Evolutionary conservation across 495 filamentous ascomycete genomes (phyloP).

Genomic region (Hamigera avellanea): DNA sequence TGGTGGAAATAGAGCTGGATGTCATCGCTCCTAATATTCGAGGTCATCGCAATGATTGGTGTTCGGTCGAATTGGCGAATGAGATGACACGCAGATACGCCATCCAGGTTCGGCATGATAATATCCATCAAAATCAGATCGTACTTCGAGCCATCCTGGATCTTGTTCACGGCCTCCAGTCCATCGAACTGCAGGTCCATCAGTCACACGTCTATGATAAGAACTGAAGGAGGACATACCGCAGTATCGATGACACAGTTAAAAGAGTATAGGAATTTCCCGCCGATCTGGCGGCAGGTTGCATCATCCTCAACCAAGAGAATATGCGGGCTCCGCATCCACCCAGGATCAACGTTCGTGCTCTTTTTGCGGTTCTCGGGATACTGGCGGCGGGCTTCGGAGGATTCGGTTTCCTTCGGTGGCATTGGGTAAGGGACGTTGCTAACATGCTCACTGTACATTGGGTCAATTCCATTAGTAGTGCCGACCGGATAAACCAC

Average conservation of each 20-base stretch:
- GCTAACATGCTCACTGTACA: conserved; percentile 85
- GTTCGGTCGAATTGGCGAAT: conserved; percentile 77
- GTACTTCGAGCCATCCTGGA: conserved; percentile 71
- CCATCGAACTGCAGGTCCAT: conserved; percentile 59
- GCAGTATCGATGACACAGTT: conserved; percentile 83
- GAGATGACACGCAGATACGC: conserved; percentile 85
- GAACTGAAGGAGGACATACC: conserved; percentile 48
- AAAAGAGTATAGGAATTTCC: conserved; percentile 85
- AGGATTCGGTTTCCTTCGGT: conserved; percentile 40
- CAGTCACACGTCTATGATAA: conserved; percentile 3
- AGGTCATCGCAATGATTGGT: conserved; percentile 97
- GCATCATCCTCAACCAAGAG: conserved; percentile 92
- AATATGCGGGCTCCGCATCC: conserved; percentile 74
- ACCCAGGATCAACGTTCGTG: conserved; percentile 59
- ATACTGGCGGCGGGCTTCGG: conserved; percentile 36
- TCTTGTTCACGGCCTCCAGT: conserved; percentile 84
- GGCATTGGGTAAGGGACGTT: conserved; percentile 80
- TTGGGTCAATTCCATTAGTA: conserved; percentile 85
- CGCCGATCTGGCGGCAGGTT: conserved; percentile 86
- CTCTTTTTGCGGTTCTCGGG: conserved; percentile 56
- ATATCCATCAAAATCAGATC: conserved; percentile 98
- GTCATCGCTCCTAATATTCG: conserved; percentile 93
- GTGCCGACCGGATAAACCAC: conserved; percentile 86
- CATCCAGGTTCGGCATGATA: conserved; percentile 94
- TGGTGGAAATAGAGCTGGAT: conserved; percentile 96